phyloP scores from a whole-genome alignment of 2,329 filamentous ascomycete genomes.

The Fusarium anguioides region DNA sequence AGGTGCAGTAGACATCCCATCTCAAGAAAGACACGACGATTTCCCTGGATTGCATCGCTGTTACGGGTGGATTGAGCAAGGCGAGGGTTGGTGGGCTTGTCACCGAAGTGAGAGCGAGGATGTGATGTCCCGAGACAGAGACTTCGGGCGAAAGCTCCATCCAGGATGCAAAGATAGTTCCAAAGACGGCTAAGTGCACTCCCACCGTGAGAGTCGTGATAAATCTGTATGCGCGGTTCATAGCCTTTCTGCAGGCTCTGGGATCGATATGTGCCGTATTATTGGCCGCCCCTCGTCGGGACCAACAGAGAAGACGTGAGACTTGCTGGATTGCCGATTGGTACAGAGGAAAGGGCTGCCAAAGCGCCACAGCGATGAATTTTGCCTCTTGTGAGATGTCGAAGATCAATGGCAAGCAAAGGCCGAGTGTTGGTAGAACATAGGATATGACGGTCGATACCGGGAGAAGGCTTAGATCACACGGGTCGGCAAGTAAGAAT shows the following conservation, averaged over 20 bases:
- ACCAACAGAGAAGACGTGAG: not conserved
- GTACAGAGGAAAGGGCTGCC: constrained; percentile 38
- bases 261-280: not conserved
- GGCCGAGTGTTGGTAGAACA: constrained; percentile 20
- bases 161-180: constrained; percentile 11
- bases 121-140: constrained; percentile 29
- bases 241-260: not conserved
- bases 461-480: constrained; percentile 26
- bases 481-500: constrained; percentile 18
- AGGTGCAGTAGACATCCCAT: constrained; percentile 41
- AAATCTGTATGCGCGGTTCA: constrained; percentile 22
- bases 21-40: constrained; percentile 37
- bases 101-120: constrained; percentile 29
- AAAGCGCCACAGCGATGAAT: constrained; percentile 23
- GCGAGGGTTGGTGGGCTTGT: constrained; percentile 25
- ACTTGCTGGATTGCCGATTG: constrained; percentile 12
- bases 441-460: constrained; percentile 31
- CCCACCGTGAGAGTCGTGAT: not conserved
- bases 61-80: constrained; percentile 17
- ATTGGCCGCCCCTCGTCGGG: not conserved
- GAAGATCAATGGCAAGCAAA: constrained; percentile 26
- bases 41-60: constrained; percentile 5
- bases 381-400: constrained; percentile 9
- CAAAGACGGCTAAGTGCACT: constrained; percentile 21
- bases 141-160: not conserved